Base-by-base conservation (phyloP, 495 filamentous ascomycete genomes). In the Neurospora sp. region DNA sequence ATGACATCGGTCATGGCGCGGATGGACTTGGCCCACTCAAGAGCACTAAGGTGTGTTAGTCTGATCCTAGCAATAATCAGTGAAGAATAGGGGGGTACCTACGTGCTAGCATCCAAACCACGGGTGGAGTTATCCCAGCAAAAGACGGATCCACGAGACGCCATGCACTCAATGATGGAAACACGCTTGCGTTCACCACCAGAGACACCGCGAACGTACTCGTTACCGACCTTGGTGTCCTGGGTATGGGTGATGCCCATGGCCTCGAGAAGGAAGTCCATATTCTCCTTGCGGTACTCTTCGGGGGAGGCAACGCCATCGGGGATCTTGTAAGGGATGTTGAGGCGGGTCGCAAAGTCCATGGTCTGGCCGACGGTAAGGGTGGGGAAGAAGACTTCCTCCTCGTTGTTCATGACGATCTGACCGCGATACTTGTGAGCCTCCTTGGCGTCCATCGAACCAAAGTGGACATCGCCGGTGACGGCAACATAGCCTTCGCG, bases 191-290 rank as follows among this genome's bases (percentile, higher is more conserved):
- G 78, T 82, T 86, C 81, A 77, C 88, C 88, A n/a, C 89, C 86
- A 79, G 89, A 90, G 0, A 89, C 88, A 59, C 90, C 90, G 18
- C 93, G 88, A 11, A 94, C 88, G 76, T 88, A 94, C 77, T 92
- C 91, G 80, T 96, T 93, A 39, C 94, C 94, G 8, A 97, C 92
- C 27, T 89, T 85, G 1, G 92, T 94, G 77, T 92, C 87, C 74
- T 87, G 86, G 0, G 93, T 94, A 77, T 96, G 93, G 42, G 77
- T 85, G 77, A 97, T 94, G 69, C 91, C 91, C 78, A 79, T 78
- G 41, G 75, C 75, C 74, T 78, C 70, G 10, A 81, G 77, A 3
- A 80, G 74, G 35, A 75, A 78, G 23, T 79, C 75, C 5, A 75
- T 75, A 4, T 73, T 76, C 71, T 77, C 76, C 12, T 44, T n/a